Conservation (phyloP, 163 green algal species). For the Scenedesmus sp. region DNA sequence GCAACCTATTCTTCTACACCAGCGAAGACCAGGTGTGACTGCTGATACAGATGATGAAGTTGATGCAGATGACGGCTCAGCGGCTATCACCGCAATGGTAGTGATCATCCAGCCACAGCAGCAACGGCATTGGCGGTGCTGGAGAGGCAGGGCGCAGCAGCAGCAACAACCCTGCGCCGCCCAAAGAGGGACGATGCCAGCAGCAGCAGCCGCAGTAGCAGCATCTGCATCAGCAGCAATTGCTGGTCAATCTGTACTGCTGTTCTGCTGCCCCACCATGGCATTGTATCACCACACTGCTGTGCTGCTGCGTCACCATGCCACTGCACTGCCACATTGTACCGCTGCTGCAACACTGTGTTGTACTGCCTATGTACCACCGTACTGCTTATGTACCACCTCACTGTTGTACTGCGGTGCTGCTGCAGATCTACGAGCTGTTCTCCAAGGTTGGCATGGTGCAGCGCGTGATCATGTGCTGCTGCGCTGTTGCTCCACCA, state of each 20-base stretch:
- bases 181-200: neutral
- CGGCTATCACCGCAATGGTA: neutral
- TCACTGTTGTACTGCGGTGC: neutral
- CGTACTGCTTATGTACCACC: too few relatives aligned
- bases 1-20: conserved; percentile 73
- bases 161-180: neutral
- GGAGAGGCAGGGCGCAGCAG: neutral
- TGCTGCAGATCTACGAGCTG: conserved; percentile 78
- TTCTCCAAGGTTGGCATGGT: conserved; percentile 91
- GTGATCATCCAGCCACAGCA: neutral
- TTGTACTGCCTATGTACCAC: too few relatives aligned
- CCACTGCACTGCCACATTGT: too few relatives aligned
- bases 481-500: too few relatives aligned
- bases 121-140: too few relatives aligned
- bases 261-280: neutral
- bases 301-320: too few relatives aligned
- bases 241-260: neutral
- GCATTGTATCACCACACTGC: too few relatives aligned
- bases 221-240: neutral
- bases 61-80: conserved; percentile 1
- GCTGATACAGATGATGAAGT: conserved; percentile 73
- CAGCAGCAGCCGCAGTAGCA: neutral
- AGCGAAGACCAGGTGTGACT: conserved; percentile 89
- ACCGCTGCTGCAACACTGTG: too few relatives aligned
- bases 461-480: conserved; percentile 92